Percentiles rank a stretch among this genome's conserved stretches.
phyloP scores from a whole-genome alignment of 164 flowering plant genomes.

The Buxus sempervirens region DNA sequence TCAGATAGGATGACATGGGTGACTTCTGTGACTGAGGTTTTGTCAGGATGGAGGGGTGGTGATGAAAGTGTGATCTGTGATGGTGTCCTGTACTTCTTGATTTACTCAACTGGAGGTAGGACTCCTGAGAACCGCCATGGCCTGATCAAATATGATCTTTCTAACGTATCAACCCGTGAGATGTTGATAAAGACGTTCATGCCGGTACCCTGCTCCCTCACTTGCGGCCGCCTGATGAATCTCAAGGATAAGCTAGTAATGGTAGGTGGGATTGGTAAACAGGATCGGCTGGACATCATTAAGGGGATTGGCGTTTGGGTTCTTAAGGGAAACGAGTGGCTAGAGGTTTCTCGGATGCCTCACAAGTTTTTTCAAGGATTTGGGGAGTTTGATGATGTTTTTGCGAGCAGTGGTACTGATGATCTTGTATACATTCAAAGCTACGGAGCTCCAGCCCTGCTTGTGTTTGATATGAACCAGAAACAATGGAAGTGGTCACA shows the following conservation, averaged over 20 bases:
- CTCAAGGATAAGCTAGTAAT: slow-evolving; percentile 76
- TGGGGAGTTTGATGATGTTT: slow-evolving; percentile 93
- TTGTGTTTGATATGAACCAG: slow-evolving; percentile 57
- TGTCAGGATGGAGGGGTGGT: slow-evolving; percentile 91
- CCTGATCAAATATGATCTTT: slow-evolving; percentile 56
- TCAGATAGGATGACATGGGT: slow-evolving; percentile 65
- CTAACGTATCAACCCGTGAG: slow-evolving; percentile 38
- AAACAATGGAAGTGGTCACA: slow-evolving; percentile 91
- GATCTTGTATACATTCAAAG: slow-evolving; percentile 87
- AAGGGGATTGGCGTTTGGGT: slow-evolving; percentile 91
- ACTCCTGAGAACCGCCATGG: slow-evolving; percentile 64
- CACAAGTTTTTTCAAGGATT: slow-evolving; percentile 86
- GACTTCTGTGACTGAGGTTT: slow-evolving; percentile 56
- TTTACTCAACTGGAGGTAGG: slow-evolving; percentile 72
- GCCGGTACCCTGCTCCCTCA: slow-evolving; percentile 77
- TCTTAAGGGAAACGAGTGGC: slow-evolving; percentile 68
- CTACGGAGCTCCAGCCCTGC: slow-evolving; percentile 79
- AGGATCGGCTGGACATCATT: slow-evolving; percentile 69
- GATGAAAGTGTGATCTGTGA: slow-evolving; percentile 84
- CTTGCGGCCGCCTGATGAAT: slow-evolving; percentile 91
- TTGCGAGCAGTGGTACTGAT: slow-evolving; percentile 71
- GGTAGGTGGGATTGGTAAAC: slow-evolving; percentile 97
- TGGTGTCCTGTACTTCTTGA: slow-evolving; percentile 67
- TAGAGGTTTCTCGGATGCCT: slow-evolving; percentile 81
- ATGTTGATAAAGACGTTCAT: slow-evolving; percentile 52